These are phyloP conservation scores for Candida maltosa DNA, from an alignment of 805 yeast genomes.

Conservation along the genomic window DNA sequence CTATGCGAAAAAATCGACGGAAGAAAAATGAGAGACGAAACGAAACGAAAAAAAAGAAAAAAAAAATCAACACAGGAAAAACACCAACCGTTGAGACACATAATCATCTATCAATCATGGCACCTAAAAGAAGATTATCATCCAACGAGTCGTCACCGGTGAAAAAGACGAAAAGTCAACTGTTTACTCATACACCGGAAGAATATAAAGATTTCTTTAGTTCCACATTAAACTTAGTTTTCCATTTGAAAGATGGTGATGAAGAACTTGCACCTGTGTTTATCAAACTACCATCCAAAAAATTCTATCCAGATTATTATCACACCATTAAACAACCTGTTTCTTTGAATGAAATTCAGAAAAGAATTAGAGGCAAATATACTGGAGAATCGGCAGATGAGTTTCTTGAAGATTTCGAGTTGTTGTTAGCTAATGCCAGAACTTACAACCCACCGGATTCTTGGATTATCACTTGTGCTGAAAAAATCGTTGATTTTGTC, in stretches of 20 bases:
- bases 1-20: neutral
- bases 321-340: slow-evolving; percentile 31
- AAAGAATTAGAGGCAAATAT: slow-evolving; percentile 36
- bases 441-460: slow-evolving; percentile 40
- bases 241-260: slow-evolving; percentile 25
- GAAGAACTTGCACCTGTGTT: slow-evolving; percentile 26
- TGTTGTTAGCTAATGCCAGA: slow-evolving; percentile 35
- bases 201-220: slow-evolving; percentile 26
- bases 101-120: too few relatives aligned
- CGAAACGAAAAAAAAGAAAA: slow-evolving; percentile 1
- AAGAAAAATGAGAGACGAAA: too few relatives aligned
- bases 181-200: slow-evolving; percentile 17
- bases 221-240: slow-evolving; percentile 29
- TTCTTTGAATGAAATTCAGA: slow-evolving; percentile 31
- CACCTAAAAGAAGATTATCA: slow-evolving; percentile 19
- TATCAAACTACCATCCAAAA: slow-evolving; percentile 32
- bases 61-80: slow-evolving; percentile 2
- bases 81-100: neutral
- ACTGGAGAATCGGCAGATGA: slow-evolving; percentile 36
- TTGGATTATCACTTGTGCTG: slow-evolving; percentile 65
- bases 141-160: slow-evolving; percentile 2
- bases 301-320: slow-evolving; percentile 39
- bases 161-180: slow-evolving; percentile 14
- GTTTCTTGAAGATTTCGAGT: slow-evolving; percentile 32
- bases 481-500: slow-evolving; percentile 53